These are phyloP conservation scores for Bimuria novae-zelandiae DNA, from an alignment of 2,329 filamentous ascomycete genomes.

Conservation along the genomic window DNA sequence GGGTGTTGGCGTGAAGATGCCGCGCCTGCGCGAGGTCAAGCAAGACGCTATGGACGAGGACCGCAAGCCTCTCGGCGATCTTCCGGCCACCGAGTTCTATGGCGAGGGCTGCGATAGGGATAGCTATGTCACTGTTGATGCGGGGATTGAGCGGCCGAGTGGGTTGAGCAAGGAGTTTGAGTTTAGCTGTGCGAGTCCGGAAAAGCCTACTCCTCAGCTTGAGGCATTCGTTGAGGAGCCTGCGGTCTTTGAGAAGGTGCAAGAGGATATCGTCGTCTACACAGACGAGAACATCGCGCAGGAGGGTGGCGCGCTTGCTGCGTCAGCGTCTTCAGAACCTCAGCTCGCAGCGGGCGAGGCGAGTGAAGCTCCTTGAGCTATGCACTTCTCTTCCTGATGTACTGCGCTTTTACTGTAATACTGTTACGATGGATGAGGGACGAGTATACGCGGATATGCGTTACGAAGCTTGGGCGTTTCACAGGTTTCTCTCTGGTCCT, in stretches of 20 bases:
- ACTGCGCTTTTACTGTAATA: neutral
- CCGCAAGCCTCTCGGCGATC: constrained; percentile 42
- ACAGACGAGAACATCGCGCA: neutral
- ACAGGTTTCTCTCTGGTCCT: neutral
- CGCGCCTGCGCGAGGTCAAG: constrained; percentile 30
- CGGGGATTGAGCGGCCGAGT: constrained; percentile 40
- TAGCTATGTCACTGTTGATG: constrained; percentile 44
- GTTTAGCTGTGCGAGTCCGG: constrained; percentile 20
- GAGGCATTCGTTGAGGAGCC: neutral
- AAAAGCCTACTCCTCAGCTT: no score
- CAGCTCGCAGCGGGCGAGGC: neutral
- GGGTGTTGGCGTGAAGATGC: constrained; percentile 31
- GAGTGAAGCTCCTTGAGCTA: neutral
- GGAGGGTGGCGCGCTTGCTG: neutral
- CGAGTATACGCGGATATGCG: neutral
- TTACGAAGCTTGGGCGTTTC: neutral
- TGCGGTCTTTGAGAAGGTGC: neutral
- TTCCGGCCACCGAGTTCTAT: constrained; percentile 46
- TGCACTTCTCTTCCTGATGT: neutral
- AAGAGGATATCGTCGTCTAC: neutral
- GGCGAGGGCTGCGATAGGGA: constrained; percentile 42
- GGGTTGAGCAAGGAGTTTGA: constrained; percentile 42
- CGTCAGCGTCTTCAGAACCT: neutral
- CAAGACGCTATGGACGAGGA: constrained; percentile 50
- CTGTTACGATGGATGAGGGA: neutral